These are phyloP conservation scores for Tetrahymena thermophila DNA, from an alignment of 73 alveolate genomes.

Conservation along the genomic window DNA sequence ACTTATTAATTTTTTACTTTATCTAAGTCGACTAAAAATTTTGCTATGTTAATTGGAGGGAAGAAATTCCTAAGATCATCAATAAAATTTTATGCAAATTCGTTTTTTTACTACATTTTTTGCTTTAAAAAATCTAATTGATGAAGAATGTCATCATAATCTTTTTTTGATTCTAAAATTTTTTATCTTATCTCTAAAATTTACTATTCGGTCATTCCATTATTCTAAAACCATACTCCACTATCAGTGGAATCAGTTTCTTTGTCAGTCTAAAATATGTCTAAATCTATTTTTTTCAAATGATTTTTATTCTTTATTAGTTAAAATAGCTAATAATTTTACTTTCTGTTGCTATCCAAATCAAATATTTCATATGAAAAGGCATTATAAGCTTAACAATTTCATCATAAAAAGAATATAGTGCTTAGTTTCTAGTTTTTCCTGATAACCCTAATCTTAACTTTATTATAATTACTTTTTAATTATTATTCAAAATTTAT, in stretches of 20 bases:
- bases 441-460: neutral
- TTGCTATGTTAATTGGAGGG: constrained; percentile 26
- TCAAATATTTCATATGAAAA: neutral
- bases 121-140: neutral
- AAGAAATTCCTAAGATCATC: constrained; percentile 37
- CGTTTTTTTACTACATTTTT: neutral
- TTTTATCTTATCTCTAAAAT: neutral
- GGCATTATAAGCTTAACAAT: neutral
- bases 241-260: neutral
- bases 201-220: neutral
- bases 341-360: neutral
- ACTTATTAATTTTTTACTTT: constrained; percentile 3
- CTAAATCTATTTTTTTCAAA: neutral
- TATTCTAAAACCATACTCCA: neutral
- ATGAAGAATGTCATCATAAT: neutral
- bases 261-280: neutral
- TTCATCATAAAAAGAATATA: neutral
- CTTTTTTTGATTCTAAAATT: neutral
- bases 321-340: neutral
- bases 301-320: neutral
- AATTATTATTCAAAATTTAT: neutral
- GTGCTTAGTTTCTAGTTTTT: neutral
- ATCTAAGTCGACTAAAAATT: constrained; percentile 34
- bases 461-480: neutral
- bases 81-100: constrained; percentile 13